These are phyloP conservation scores for Backusella morwellensis DNA, from an alignment of 192 early-diverging fungal species.

Conservation along the genomic window DNA sequence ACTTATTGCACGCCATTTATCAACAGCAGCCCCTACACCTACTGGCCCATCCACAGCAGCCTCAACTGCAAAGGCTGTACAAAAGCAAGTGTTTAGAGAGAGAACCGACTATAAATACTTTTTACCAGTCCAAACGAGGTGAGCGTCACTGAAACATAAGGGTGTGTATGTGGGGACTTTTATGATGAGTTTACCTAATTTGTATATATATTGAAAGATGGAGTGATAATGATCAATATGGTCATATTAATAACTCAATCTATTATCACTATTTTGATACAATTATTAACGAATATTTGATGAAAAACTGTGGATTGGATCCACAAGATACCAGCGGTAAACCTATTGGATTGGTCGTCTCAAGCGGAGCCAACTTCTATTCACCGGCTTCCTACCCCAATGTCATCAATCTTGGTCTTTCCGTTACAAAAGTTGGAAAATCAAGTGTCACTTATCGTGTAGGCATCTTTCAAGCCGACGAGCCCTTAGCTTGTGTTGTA, in stretches of 20 bases:
- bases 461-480: slow-evolving; percentile 48
- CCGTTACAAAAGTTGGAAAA: slow-evolving; percentile 45
- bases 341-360: slow-evolving; percentile 48
- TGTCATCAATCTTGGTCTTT: slow-evolving; percentile 47
- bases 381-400: slow-evolving; percentile 47
- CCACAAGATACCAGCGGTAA: slow-evolving; percentile 22
- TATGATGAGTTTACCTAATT: neutral
- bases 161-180: neutral
- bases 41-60: neutral
- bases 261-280: slow-evolving; percentile 61
- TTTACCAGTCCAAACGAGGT: slow-evolving; percentile 27
- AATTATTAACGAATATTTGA: slow-evolving; percentile 53
- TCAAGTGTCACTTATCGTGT: slow-evolving; percentile 51
- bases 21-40: neutral
- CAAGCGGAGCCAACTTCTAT: slow-evolving; percentile 40
- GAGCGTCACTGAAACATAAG: neutral
- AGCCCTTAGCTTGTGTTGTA: slow-evolving; percentile 32
- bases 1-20: slow-evolving; percentile 8
- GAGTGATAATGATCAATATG: slow-evolving; percentile 62
- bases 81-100: slow-evolving; percentile 11
- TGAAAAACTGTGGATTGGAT: slow-evolving; percentile 42
- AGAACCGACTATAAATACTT: slow-evolving; percentile 21
- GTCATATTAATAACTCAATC: slow-evolving; percentile 59
- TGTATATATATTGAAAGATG: slow-evolving; percentile 28
- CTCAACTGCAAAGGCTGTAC: neutral